A percentile compares a stretch with the other conserved stretches of the same genome.
Conservation (phyloP, 805 yeast genomes). For the Wickerhamiella qilinensis region DNA sequence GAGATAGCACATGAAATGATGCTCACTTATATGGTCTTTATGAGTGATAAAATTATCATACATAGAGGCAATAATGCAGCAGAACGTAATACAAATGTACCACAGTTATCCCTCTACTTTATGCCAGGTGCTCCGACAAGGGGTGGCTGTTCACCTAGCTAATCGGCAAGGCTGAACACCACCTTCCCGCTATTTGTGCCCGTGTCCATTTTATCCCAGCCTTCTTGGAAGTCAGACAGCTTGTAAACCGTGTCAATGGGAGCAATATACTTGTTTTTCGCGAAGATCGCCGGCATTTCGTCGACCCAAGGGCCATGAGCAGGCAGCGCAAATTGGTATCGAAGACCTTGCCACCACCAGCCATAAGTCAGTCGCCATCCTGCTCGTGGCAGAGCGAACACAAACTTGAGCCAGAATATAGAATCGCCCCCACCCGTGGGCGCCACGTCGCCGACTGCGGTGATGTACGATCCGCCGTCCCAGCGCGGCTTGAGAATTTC, state of each 20-base stretch:
- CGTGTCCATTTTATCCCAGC: constrained; percentile 33
- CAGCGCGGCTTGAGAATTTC: constrained; percentile 30
- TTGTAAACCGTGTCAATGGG: constrained; percentile 38
- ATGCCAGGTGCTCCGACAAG: no score
- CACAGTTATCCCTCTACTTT: no score
- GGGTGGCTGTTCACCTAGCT: no score
- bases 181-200: no score
- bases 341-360: background rate
- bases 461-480: constrained; percentile 28
- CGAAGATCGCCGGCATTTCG: constrained; percentile 33
- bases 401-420: constrained; percentile 18
- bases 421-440: constrained; percentile 33
- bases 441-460: constrained; percentile 39
- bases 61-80: no score
- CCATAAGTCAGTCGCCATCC: background rate
- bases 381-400: background rate
- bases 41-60: no score
- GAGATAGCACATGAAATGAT: no score
- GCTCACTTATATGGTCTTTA: no score
- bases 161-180: no score
- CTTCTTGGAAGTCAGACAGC: constrained; percentile 34
- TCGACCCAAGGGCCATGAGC: background rate
- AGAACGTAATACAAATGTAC: no score
- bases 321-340: background rate
- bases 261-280: constrained; percentile 28